Percentiles rank a stretch among this genome's conserved stretches.
Evolutionary conservation across 441 rosid genomes (phyloP).

Genomic region (Gossypium schwendimanii): DNA sequence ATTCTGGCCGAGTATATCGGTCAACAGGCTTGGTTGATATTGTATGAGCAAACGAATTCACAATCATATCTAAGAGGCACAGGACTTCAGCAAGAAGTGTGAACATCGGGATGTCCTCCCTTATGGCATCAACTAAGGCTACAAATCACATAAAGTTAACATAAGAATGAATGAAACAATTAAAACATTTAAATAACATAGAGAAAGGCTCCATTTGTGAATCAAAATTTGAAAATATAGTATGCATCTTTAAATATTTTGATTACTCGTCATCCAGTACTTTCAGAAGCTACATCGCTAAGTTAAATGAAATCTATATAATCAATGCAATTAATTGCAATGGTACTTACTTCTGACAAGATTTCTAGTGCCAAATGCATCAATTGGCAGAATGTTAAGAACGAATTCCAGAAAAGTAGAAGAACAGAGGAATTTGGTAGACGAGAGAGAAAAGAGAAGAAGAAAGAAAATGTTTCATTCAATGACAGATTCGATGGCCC

Average conservation of each 20-base stretch:
- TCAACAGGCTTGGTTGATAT: constrained; percentile 87
- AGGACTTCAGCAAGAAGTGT: constrained; percentile 86
- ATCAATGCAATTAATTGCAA: not conserved
- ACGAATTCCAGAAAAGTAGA: not conserved
- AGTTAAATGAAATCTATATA: constrained; percentile 2
- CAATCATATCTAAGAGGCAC: constrained; percentile 94
- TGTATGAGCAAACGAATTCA: constrained; percentile 87
- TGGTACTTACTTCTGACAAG: not conserved
- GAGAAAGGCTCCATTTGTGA: not conserved
- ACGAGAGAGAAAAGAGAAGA: not conserved
- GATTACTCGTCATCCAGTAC: not conserved
- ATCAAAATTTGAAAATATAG: not conserved
- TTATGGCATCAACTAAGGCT: constrained; percentile 77
- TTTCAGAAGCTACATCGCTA: not conserved
- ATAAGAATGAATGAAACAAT: constrained; percentile 8
- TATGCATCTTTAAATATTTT: not conserved
- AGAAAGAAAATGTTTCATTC: not conserved
- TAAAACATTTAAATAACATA: not conserved
- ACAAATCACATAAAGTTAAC: constrained; percentile 22
- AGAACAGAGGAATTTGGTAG: not conserved
- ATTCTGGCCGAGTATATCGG: constrained; percentile 74
- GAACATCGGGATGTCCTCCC: constrained; percentile 69
- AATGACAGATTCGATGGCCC: not conserved
- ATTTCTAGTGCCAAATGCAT: not conserved
- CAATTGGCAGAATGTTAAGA: not conserved